A percentile compares a stretch with the other conserved stretches of the same genome.
These are phyloP conservation scores for Schwanniomyces etchellsii DNA, from an alignment of 1,139 yeast genomes.

Conservation along the genomic window DNA sequence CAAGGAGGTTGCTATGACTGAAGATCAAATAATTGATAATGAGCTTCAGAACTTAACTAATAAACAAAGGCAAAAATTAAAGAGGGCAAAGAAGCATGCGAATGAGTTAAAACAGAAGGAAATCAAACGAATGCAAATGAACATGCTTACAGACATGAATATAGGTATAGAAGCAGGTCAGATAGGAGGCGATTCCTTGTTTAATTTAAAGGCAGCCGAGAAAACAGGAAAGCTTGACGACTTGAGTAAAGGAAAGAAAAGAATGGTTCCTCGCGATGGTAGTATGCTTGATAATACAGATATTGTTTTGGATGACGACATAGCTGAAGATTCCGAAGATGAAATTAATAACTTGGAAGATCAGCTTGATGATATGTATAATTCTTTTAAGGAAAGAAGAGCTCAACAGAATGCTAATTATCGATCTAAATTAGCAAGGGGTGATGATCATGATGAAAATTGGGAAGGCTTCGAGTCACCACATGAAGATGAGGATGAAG, in stretches of 20 bases:
- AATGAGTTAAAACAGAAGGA: slow-evolving; percentile 88
- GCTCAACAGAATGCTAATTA: slow-evolving; percentile 77
- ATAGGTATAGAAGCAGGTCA: slow-evolving; percentile 93
- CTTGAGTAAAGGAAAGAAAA: slow-evolving; percentile 74
- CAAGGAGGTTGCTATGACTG: slow-evolving; percentile 70
- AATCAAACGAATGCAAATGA: slow-evolving; percentile 88
- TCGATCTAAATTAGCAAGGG: slow-evolving; percentile 77
- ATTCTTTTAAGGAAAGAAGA: slow-evolving; percentile 62
- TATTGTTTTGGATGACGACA: slow-evolving; percentile 40
- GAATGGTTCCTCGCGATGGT: slow-evolving; percentile 62
- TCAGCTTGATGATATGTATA: slow-evolving; percentile 79
- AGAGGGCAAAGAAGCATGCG: slow-evolving; percentile 74
- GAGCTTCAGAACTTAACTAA: slow-evolving; percentile 74
- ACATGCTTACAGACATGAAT: slow-evolving; percentile 89
- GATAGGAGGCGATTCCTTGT: slow-evolving; percentile 72
- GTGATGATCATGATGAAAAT: slow-evolving; percentile 70
- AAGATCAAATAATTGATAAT: slow-evolving; percentile 84
- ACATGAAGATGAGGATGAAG: slow-evolving; percentile 34
- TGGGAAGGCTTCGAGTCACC: slow-evolving; percentile 80
- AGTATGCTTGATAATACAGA: slow-evolving; percentile 54
- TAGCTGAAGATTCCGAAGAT: slow-evolving; percentile 36
- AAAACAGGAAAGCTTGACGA: slow-evolving; percentile 76
- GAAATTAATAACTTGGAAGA: slow-evolving; percentile 71
- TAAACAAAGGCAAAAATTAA: slow-evolving; percentile 60
- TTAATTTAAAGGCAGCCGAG: slow-evolving; percentile 77